Evolutionary conservation across 495 filamentous ascomycete genomes (phyloP).

Genomic region (Neurospora sp.): DNA sequence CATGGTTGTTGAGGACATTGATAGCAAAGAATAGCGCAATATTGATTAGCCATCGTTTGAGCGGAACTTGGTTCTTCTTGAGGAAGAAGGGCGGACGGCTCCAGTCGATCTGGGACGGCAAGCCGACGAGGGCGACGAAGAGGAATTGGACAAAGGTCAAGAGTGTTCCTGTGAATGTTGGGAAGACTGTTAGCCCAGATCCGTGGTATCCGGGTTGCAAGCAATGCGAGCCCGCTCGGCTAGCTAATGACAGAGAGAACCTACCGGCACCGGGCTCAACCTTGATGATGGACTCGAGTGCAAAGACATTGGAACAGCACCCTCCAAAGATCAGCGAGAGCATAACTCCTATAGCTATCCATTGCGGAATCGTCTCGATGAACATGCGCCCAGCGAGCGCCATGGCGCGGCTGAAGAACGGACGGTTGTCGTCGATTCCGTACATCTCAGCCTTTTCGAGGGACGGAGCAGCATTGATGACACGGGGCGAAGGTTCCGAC

Average conservation of each 20-base stretch:
- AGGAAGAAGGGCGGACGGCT: slow-evolving; percentile 55
- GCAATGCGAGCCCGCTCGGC: neutral
- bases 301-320: slow-evolving; percentile 97
- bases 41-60: slow-evolving; percentile 75
- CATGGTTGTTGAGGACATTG: slow-evolving; percentile 94
- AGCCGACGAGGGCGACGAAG: slow-evolving; percentile 67
- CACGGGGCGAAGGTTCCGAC: slow-evolving; percentile 30
- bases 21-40: slow-evolving; percentile 87
- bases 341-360: slow-evolving; percentile 61
- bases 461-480: slow-evolving; percentile 46
- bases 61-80: slow-evolving; percentile 67
- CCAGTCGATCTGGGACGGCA: slow-evolving; percentile 58
- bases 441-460: slow-evolving; percentile 47
- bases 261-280: slow-evolving; percentile 53
- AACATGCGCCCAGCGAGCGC: slow-evolving; percentile 44
- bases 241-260: slow-evolving; percentile 2
- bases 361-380: slow-evolving; percentile 54
- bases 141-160: slow-evolving; percentile 93
- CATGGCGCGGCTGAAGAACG: slow-evolving; percentile 43
- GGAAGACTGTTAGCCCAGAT: neutral
- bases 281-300: slow-evolving; percentile 93
- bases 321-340: slow-evolving; percentile 89
- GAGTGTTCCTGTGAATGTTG: slow-evolving; percentile 52
- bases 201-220: slow-evolving; percentile 1
- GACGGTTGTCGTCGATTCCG: slow-evolving; percentile 45